Evolutionary conservation across 106 monocot species (phyloP).

Genomic region (Phalaenopsis aphrodite): DNA sequence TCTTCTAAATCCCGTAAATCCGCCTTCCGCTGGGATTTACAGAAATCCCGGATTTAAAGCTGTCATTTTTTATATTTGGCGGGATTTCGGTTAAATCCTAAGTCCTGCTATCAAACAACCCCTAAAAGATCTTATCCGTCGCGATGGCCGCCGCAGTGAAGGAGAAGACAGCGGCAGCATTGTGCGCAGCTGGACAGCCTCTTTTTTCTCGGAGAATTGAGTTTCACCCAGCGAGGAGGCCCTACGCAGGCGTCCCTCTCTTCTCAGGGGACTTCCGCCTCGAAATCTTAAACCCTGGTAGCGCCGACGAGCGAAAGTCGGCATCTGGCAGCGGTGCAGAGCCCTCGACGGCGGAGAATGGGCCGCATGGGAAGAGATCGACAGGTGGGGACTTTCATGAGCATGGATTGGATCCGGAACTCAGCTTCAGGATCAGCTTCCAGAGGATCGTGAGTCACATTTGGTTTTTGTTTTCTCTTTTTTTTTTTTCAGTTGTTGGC

Average conservation of each 20-base stretch:
- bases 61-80: too few species aligned
- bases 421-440: slow-evolving; percentile 61
- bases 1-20: too few species aligned
- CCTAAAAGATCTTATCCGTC: background rate
- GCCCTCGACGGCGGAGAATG: background rate
- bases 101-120: background rate
- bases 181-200: slow-evolving; percentile 16
- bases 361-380: slow-evolving; percentile 22
- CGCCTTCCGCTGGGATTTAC: too few species aligned
- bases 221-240: slow-evolving; percentile 49
- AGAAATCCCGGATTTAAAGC: too few species aligned
- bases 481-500: too few species aligned
- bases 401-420: slow-evolving; percentile 65
- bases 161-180: slow-evolving; percentile 6
- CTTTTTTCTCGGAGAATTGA: slow-evolving; percentile 57
- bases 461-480: background rate
- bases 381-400: slow-evolving; percentile 32
- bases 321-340: background rate
- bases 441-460: slow-evolving; percentile 79
- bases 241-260: slow-evolving; percentile 17
- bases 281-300: slow-evolving; percentile 60
- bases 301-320: background rate
- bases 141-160: slow-evolving; percentile 9
- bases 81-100: too few species aligned
- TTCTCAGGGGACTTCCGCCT: slow-evolving; percentile 30